These are phyloP conservation scores for Mentha longifolia DNA, from an alignment of 257 asterid species.

Conservation along the genomic window DNA sequence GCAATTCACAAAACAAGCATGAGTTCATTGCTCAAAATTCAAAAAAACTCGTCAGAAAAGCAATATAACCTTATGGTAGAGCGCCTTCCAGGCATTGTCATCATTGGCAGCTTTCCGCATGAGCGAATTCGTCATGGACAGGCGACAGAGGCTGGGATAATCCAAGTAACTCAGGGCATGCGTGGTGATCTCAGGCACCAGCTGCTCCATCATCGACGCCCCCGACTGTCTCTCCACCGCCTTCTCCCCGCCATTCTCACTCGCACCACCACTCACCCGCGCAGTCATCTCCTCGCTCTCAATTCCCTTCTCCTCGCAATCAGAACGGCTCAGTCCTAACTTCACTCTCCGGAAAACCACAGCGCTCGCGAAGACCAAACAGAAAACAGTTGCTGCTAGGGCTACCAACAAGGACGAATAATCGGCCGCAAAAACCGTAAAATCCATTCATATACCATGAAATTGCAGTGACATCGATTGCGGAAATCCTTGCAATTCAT, in stretches of 20 bases:
- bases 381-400: conserved; percentile 50
- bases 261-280: conserved; percentile 36
- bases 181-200: conserved; percentile 98
- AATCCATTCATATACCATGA: conserved; percentile 73
- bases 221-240: conserved; percentile 72
- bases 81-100: conserved; percentile 96
- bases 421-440: conserved; percentile 40
- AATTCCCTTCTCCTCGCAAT: conserved; percentile 36
- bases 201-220: conserved; percentile 98
- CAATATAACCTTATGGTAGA: conserved; percentile 75
- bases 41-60: not conserved
- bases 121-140: conserved; percentile 94
- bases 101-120: conserved; percentile 98
- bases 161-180: conserved; percentile 97
- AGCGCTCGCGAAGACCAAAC: conserved; percentile 50
- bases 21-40: not conserved
- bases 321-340: conserved; percentile 26
- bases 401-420: conserved; percentile 46
- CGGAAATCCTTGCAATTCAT: conserved; percentile 42
- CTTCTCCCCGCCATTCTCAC: conserved; percentile 50
- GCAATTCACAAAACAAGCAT: no score
- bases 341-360: conserved; percentile 42
- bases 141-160: conserved; percentile 89
- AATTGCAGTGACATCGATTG: conserved; percentile 33
- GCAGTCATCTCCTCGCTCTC: conserved; percentile 40